phyloP scores from a whole-genome alignment of 208 protist genomes.

The Sergeia podlipaevii region DNA sequence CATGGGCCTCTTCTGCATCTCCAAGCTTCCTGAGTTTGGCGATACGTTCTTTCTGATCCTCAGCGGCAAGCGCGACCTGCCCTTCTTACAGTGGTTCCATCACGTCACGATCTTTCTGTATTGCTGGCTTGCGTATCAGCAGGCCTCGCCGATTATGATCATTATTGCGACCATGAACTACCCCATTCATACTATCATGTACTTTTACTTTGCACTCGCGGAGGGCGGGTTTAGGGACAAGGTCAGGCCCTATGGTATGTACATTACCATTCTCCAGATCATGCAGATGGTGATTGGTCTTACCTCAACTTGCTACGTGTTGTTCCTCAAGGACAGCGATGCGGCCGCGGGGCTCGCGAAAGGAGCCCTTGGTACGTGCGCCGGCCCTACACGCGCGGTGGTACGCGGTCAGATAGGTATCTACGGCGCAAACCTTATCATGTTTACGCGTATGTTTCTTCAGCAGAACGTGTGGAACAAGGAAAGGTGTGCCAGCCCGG shows the following conservation, averaged over 20 bases:
- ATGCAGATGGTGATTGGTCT: constrained; percentile 35
- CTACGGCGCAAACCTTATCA: constrained; percentile 66
- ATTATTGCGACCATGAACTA: constrained; percentile 42
- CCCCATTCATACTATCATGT: constrained; percentile 41
- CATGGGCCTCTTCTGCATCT: constrained; percentile 41
- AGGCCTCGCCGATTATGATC: constrained; percentile 9
- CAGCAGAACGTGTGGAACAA: constrained; percentile 32
- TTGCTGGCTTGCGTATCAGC: constrained; percentile 40
- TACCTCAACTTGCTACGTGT: constrained; percentile 12
- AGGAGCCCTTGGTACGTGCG: neutral
- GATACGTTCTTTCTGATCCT: constrained; percentile 77
- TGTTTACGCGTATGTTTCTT: constrained; percentile 71
- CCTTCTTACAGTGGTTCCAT: constrained; percentile 81
- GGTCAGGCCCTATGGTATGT: constrained; percentile 14
- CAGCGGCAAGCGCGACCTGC: constrained; percentile 41
- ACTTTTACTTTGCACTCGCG: constrained; percentile 22
- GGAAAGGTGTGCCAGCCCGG: no score
- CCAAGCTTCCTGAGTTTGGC: constrained; percentile 57
- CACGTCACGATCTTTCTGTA: constrained; percentile 39
- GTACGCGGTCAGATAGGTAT: constrained; percentile 31
- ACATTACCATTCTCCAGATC: constrained; percentile 39
- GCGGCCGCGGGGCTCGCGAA: neutral
- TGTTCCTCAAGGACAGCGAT: constrained; percentile 12
- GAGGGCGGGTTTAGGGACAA: constrained; percentile 12
- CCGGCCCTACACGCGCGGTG: constrained; percentile 10